phyloP scores from a whole-genome alignment of 2,329 filamentous ascomycete species.

The Zymoseptoria tritici region DNA sequence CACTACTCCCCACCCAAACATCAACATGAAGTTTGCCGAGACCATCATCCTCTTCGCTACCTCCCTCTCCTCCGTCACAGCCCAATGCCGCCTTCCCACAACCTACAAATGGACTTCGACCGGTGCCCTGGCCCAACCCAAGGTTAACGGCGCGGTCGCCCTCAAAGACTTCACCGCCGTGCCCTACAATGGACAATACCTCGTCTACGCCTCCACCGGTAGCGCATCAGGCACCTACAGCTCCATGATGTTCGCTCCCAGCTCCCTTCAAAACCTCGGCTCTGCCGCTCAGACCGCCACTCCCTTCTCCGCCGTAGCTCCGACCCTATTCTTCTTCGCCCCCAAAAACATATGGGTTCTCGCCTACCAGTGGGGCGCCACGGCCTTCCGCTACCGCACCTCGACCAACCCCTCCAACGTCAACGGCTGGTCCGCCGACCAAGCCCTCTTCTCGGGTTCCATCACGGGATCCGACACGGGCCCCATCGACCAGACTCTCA shows the following conservation, averaged over 20 bases:
- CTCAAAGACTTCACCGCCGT: conserved; percentile 58
- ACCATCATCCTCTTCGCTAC: not conserved
- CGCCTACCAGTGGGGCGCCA: conserved; percentile 57
- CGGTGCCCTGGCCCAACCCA: conserved; percentile 44
- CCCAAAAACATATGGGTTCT: conserved; percentile 59
- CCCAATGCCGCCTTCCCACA: conserved; percentile 46
- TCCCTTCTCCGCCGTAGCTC: conserved; percentile 45
- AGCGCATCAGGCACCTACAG: conserved; percentile 42
- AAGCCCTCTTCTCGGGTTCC: conserved; percentile 51
- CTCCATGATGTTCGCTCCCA: conserved; percentile 51
- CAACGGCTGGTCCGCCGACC: conserved; percentile 49
- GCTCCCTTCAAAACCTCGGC: conserved; percentile 46
- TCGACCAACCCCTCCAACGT: conserved; percentile 50
- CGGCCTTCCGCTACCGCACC: conserved; percentile 54
- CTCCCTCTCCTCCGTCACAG: not conserved
- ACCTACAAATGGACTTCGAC: conserved; percentile 46
- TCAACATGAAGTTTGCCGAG: not conserved
- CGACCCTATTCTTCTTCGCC: conserved; percentile 55
- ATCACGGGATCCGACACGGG: conserved; percentile 48
- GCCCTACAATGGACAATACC: conserved; percentile 50
- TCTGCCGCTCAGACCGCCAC: conserved; percentile 48
- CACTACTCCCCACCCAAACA: not conserved
- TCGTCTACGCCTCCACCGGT: conserved; percentile 53
- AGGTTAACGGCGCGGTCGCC: conserved; percentile 44
- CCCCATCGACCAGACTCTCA: conserved; percentile 56